phyloP scores from a whole-genome alignment of 2,329 filamentous ascomycete species.

The Colletotrichum neosansevieriae region DNA sequence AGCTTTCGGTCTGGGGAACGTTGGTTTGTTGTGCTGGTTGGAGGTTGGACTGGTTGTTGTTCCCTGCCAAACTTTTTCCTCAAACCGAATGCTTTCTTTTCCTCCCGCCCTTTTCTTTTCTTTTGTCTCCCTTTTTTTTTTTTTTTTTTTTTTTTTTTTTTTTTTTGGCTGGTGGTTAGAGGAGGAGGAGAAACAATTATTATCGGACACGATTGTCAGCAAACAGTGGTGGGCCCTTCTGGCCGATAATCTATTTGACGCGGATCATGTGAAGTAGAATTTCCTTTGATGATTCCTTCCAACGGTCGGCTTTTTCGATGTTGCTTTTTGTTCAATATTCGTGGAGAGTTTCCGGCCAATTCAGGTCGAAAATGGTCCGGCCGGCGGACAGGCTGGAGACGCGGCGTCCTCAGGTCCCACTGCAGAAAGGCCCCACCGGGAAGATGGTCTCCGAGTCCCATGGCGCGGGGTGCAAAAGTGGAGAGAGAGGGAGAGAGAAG shows the following conservation, averaged over 20 bases:
- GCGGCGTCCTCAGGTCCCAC: background rate
- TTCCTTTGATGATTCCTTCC: background rate
- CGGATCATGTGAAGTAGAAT: too few species aligned
- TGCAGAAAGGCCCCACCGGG: background rate
- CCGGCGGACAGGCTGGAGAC: background rate
- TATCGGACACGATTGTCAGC: background rate
- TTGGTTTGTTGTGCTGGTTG: background rate
- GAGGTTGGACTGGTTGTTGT: background rate
- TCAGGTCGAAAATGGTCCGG: constrained; percentile 18
- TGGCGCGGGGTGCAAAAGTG: constrained; percentile 9
- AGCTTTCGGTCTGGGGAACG: background rate
- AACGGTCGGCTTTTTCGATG: background rate
- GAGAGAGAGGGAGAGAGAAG: background rate
- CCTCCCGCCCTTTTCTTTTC: constrained; percentile 32
- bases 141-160: too few species aligned
- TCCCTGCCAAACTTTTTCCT: constrained; percentile 35
- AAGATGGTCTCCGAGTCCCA: constrained; percentile 7
- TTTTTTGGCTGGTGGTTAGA: background rate
- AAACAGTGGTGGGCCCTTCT: background rate
- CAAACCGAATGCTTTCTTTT: constrained; percentile 38
- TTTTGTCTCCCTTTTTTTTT: too few species aligned
- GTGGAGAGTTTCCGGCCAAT: constrained; percentile 36
- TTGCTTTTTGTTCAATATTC: background rate
- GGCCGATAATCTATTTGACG: too few species aligned
- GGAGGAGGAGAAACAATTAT: background rate